phyloP scores from a whole-genome alignment of 495 filamentous ascomycete species.

The Achaetomiella virescens region DNA sequence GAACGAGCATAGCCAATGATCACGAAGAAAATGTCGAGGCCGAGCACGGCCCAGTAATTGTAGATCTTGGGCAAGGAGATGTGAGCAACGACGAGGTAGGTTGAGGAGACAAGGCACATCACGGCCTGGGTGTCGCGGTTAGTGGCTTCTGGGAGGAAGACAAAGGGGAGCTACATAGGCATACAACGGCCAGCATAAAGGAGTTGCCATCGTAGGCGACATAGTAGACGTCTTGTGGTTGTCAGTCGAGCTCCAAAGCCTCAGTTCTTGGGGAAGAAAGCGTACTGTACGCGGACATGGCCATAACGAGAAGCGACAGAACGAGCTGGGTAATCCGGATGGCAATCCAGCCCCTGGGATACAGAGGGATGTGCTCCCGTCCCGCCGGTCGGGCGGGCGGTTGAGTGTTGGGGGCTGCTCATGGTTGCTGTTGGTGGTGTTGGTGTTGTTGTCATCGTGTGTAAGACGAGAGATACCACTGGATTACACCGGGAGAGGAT shows the following conservation, averaged over 20 bases:
- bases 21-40: constrained; percentile 39
- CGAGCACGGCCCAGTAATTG: constrained; percentile 47
- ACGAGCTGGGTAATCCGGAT: constrained; percentile 58
- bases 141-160: background rate
- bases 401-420: constrained; percentile 18
- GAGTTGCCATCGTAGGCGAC: constrained; percentile 26
- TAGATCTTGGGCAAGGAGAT: constrained; percentile 27
- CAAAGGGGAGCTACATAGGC: constrained; percentile 1
- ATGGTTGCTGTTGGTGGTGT: background rate
- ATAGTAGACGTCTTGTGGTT: constrained; percentile 21
- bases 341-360: constrained; percentile 44
- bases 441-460: background rate
- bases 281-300: constrained; percentile 58
- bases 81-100: constrained; percentile 37
- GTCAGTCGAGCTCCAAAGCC: background rate
- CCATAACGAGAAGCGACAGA: constrained; percentile 59
- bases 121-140: constrained; percentile 27
- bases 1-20: constrained; percentile 44
- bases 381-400: constrained; percentile 28
- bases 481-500: too few relatives aligned
- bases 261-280: constrained; percentile 4
- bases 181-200: constrained; percentile 39
- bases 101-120: constrained; percentile 32
- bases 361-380: constrained; percentile 39
- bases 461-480: too few relatives aligned